A percentile compares a stretch with the other conserved stretches of the same genome.
Evolutionary conservation across 202 grass and related monocot genomes (phyloP).

Genomic region (Setaria italica): DNA sequence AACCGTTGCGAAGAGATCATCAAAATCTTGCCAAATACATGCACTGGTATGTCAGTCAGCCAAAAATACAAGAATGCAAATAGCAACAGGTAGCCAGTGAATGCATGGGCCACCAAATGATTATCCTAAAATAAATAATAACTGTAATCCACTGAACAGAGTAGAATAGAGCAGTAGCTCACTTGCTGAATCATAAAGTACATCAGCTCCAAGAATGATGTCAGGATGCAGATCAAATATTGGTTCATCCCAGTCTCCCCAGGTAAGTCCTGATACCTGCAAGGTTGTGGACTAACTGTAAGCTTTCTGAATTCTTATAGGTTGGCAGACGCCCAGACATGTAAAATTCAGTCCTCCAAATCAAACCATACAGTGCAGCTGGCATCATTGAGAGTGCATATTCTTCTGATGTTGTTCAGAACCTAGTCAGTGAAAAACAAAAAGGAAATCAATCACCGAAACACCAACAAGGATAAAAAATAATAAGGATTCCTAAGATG

Average conservation of each 20-base stretch:
- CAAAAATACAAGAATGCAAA: conserved; percentile 11
- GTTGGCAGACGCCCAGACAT: conserved; percentile 3
- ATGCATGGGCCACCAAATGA: neutral
- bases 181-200: conserved; percentile 82
- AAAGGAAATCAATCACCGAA: neutral
- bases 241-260: conserved; percentile 77
- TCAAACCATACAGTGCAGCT: conserved; percentile 64
- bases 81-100: neutral
- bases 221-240: conserved; percentile 73
- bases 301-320: neutral
- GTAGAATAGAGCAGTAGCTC: conserved; percentile 31
- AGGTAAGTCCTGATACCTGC: conserved; percentile 82
- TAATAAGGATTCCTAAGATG: conserved; percentile 1
- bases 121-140: neutral
- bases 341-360: neutral
- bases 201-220: conserved; percentile 87
- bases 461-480: neutral
- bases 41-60: neutral
- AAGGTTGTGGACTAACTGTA: neutral
- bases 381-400: conserved; percentile 62
- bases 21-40: conserved; percentile 64
- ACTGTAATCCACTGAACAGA: neutral
- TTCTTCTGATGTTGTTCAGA: conserved; percentile 73
- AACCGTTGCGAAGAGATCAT: conserved; percentile 74
- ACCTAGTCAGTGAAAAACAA: conserved; percentile 56